A percentile compares a stretch with the other conserved stretches of the same genome.
Evolutionary conservation across 495 filamentous ascomycete genomes (phyloP).

Genomic region (Aspergillus leporis): DNA sequence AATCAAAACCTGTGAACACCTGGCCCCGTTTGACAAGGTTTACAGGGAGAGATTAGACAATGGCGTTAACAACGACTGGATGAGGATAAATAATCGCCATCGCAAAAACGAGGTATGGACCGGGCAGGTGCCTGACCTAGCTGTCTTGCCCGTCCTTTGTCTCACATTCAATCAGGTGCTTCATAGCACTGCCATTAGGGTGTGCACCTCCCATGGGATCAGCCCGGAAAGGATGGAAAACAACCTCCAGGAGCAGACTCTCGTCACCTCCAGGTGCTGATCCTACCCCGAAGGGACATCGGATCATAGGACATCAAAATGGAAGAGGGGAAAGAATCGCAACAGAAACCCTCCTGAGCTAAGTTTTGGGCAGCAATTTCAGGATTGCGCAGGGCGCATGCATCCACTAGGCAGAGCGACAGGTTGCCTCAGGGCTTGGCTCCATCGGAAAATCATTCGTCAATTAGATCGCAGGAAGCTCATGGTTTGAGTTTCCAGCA

Average conservation of each 20-base stretch:
- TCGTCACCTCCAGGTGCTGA: conserved; percentile 27
- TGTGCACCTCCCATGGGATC: conserved; percentile 20
- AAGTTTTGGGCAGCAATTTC: conserved; percentile 43
- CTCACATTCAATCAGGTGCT: conserved; percentile 17
- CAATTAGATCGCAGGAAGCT: conserved; percentile 15
- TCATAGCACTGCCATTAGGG: conserved; percentile 15
- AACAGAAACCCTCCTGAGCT: conserved; percentile 15
- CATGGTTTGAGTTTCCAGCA: conserved; percentile 8
- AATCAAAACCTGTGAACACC: neutral
- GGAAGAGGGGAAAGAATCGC: conserved; percentile 21
- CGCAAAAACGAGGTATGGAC: conserved; percentile 7
- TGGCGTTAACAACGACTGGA: conserved; percentile 19
- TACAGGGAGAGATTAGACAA: conserved; percentile 18
- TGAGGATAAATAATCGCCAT: conserved; percentile 10
- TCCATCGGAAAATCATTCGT: conserved; percentile 12
- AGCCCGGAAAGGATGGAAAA: conserved; percentile 19
- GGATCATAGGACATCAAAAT: conserved; percentile 17
- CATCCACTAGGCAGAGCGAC: conserved; percentile 22
- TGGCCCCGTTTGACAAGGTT: conserved; percentile 19
- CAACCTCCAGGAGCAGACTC: conserved; percentile 26
- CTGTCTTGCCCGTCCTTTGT: conserved; percentile 12
- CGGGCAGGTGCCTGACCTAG: conserved; percentile 17
- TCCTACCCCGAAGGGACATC: conserved; percentile 23
- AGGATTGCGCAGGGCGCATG: conserved; percentile 29
- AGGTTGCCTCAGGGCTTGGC: conserved; percentile 18